These are phyloP conservation scores for Tilletiaria anomala DNA, from an alignment of 1,284 basidiomycete genomes.

Conservation along the genomic window DNA sequence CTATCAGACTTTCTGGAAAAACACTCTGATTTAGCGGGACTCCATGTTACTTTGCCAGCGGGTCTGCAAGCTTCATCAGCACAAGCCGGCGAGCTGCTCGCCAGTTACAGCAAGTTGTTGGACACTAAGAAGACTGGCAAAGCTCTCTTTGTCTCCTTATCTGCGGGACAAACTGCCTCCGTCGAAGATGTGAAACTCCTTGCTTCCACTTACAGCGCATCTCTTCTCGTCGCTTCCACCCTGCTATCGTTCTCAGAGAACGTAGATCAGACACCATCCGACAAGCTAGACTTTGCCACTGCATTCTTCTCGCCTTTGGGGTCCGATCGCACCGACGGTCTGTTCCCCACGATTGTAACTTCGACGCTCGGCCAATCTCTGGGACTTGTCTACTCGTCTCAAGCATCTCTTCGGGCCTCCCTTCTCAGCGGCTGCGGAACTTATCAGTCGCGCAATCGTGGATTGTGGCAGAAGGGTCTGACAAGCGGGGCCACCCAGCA, in stretches of 20 bases:
- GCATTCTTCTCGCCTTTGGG: constrained; percentile 48
- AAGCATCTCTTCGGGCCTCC: constrained; percentile 68
- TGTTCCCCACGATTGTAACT: constrained; percentile 76
- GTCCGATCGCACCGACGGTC: constrained; percentile 79
- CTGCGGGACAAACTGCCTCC: constrained; percentile 7
- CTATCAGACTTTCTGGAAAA: constrained; percentile 13
- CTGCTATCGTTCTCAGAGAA: constrained; percentile 10
- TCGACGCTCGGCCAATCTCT: constrained; percentile 57
- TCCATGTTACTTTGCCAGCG: constrained; percentile 14
- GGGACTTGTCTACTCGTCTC: constrained; percentile 94
- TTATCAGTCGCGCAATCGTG: constrained; percentile 82
- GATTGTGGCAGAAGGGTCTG: constrained; percentile 92
- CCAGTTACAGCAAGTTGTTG: constrained; percentile 11
- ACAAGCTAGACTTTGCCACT: constrained; percentile 26
- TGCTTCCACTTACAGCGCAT: constrained; percentile 11
- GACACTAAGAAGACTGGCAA: constrained; percentile 23
- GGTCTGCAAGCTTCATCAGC: constrained; percentile 9
- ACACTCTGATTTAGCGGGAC: constrained; percentile 20
- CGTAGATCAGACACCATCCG: constrained; percentile 6
- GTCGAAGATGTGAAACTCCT: constrained; percentile 14
- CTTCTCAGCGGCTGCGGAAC: constrained; percentile 79
- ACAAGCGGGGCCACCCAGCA: constrained; percentile 87
- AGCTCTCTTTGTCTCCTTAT: constrained; percentile 21
- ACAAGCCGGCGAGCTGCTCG: constrained; percentile 10
- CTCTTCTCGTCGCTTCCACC: constrained; percentile 21